Conservation (phyloP, 768 basidiomycete species). For the Mycena capillaripes region DNA sequence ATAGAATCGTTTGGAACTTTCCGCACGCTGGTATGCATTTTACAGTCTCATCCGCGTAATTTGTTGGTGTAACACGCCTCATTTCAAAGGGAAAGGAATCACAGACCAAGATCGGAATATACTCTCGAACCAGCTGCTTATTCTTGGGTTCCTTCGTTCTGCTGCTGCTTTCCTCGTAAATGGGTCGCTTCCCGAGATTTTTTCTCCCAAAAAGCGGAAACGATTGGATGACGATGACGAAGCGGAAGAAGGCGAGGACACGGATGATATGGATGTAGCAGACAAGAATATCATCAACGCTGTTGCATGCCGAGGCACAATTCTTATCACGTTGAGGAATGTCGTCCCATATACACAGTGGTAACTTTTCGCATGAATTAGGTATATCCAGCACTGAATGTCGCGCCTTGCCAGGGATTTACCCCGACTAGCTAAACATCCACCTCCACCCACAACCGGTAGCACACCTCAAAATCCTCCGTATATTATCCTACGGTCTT, state of each 20-base stretch:
- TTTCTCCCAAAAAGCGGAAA: slow-evolving; percentile 56
- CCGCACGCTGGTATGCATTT: slow-evolving; percentile 88
- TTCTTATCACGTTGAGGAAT: slow-evolving; percentile 91
- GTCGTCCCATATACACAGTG: slow-evolving; percentile 90
- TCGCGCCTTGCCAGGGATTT: slow-evolving; percentile 69
- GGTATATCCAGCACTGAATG: not conserved
- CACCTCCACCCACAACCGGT: slow-evolving; percentile 65
- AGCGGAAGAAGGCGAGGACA: slow-evolving; percentile 46
- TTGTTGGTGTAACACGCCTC: not conserved
- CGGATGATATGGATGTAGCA: slow-evolving; percentile 46
- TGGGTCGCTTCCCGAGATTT: slow-evolving; percentile 67
- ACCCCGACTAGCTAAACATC: slow-evolving; percentile 80
- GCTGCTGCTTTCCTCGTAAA: slow-evolving; percentile 69
- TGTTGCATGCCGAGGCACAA: slow-evolving; percentile 68
- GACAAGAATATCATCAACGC: slow-evolving; percentile 35
- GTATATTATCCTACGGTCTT: slow-evolving; percentile 83
- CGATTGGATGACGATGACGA: slow-evolving; percentile 62
- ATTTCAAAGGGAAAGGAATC: slow-evolving; percentile 81
- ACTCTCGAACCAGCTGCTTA: slow-evolving; percentile 85
- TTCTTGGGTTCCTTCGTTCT: slow-evolving; percentile 87
- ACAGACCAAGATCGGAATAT: slow-evolving; percentile 96
- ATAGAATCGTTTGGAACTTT: slow-evolving; percentile 94
- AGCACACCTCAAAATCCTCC: slow-evolving; percentile 70
- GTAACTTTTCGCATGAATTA: slow-evolving; percentile 50
- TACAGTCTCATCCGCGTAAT: not conserved